These are phyloP conservation scores for Solanum tacnaense DNA, from an alignment of 257 asterid species.

Conservation along the genomic window DNA sequence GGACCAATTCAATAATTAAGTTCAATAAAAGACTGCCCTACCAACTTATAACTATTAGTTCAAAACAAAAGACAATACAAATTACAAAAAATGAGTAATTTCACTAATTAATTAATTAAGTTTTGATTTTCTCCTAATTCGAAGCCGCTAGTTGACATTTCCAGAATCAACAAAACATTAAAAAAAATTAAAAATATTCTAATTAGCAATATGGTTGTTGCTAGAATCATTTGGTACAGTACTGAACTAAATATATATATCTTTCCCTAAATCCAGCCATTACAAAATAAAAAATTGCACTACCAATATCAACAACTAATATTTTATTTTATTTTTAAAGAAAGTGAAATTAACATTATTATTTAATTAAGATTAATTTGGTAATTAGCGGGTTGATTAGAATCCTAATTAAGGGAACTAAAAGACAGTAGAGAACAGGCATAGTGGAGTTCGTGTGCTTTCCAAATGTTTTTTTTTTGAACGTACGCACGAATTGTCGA, in stretches of 20 bases:
- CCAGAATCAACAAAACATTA: background rate
- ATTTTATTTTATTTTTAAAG: background rate
- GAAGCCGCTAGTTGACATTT: background rate
- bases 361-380: background rate
- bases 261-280: background rate
- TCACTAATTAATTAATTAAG: background rate
- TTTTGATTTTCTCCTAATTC: background rate
- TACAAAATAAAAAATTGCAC: background rate
- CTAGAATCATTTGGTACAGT: background rate
- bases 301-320: background rate
- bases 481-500: conserved; percentile 28
- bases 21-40: background rate
- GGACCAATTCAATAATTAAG: background rate
- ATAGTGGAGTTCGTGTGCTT: conserved; percentile 32
- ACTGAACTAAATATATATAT: background rate
- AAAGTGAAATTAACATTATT: background rate
- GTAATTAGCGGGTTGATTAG: background rate
- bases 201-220: background rate
- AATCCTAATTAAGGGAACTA: background rate
- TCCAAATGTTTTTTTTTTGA: conserved; percentile 3
- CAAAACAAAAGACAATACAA: background rate
- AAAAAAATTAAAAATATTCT: background rate
- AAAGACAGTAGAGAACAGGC: conserved; percentile 12
- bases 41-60: background rate
- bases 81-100: background rate